These are phyloP conservation scores for Cytospora piceicola DNA, from an alignment of 2,329 filamentous ascomycete species.

Conservation along the genomic window DNA sequence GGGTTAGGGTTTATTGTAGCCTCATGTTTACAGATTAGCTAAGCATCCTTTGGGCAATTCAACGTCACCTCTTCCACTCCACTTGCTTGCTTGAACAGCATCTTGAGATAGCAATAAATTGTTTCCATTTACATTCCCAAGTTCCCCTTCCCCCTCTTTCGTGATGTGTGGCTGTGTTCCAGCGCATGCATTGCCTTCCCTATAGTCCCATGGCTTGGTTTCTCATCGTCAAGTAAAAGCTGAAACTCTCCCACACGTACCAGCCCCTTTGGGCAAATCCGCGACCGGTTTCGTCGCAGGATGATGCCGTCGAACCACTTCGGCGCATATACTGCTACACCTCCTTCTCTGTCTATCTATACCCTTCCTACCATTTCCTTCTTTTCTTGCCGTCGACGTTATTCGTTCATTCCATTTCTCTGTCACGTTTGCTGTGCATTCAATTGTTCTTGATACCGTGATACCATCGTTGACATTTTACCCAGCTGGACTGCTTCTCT, in stretches of 20 bases:
- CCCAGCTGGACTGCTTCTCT: constrained; percentile 17
- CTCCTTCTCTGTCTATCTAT: neutral
- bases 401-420: neutral
- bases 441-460: neutral
- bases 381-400: constrained; percentile 10
- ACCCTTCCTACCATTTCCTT: neutral
- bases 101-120: too few species aligned
- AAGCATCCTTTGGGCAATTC: too few species aligned
- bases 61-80: too few species aligned
- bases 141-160: neutral
- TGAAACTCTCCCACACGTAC: neutral
- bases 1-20: too few species aligned
- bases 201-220: neutral
- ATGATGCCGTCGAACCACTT: neutral
- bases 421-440: constrained; percentile 9
- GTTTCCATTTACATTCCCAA: neutral
- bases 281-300: neutral
- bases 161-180: neutral
- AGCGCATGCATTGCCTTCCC: neutral
- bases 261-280: neutral
- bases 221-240: neutral
- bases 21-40: too few species aligned
- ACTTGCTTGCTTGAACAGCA: too few species aligned
- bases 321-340: neutral
- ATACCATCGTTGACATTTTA: neutral